Base-by-base conservation (phyloP, 495 filamentous ascomycete species). In the Penicillium pulvis region DNA sequence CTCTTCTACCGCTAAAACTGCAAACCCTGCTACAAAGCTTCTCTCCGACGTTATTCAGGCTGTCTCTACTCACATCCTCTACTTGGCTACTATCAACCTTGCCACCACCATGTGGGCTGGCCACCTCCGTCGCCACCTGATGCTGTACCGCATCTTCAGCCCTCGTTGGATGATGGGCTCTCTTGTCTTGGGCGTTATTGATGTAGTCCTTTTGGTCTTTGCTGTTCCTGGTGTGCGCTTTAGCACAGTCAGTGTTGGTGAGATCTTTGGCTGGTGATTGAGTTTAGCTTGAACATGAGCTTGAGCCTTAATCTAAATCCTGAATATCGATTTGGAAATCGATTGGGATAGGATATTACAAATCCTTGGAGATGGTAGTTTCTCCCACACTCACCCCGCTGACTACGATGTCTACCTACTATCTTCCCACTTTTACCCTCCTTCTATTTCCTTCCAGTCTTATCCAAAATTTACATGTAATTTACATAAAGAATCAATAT, bases 121-220 rank as follows among this genome's bases (percentile, higher is more conserved):
- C 7, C 84, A 90, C 65, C 75, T 99, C 51, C 78, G 95, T 39
- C 81, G 94, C 50, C 94, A 99, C 75, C 78, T 98, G 47, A 98
- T 98, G 95, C 79, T 98, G 31, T 97, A 93, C 74, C 85, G 95
- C n/a, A 91, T 98, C 51, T 98, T 98, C 63, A 86, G 79, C 70
- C 94, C 94, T 33, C 71, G 92, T 36, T 98, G 92, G 71, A 91
- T 98, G 90, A 83, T 90, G 61, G 91, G 89, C 2, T 89, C 89
- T 0, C 77, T 78, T 2, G 85, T 88, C 36, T 61, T 97, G 52
- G 62, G 91, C 19, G 81, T 91, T 14, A 86, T 94, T 12, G 94
- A 98, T 63, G 55, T 94, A 1, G 80, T 96, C 20, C 80, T 84
- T 3, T 79, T 90, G 14, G 30, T 87, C 19, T 80, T 96, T 17